A percentile compares a stretch with the other conserved stretches of the same genome.
Evolutionary conservation across 2,329 filamentous ascomycete species (phyloP).

Genomic region (Chaetothyriales sp.): DNA sequence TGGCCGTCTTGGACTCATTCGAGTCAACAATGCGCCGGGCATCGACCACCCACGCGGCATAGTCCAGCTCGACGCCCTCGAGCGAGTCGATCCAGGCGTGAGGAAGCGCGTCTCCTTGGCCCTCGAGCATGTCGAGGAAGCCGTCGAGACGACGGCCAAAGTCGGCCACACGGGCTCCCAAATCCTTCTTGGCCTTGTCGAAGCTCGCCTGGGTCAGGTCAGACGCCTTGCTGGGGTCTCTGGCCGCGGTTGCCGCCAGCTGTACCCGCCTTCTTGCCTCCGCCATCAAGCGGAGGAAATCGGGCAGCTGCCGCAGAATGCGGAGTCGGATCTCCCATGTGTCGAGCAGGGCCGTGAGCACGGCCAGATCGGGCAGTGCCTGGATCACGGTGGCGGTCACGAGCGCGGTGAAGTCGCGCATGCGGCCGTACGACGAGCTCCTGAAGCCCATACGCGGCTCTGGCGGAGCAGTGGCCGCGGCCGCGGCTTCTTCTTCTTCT

Average conservation of each 20-base stretch:
- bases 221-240: constrained; percentile 9
- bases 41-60: constrained; percentile 65
- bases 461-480: constrained; percentile 19
- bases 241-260: constrained; percentile 22
- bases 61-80: constrained; percentile 64
- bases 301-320: constrained; percentile 60
- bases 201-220: constrained; percentile 26
- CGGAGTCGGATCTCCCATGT: constrained; percentile 65
- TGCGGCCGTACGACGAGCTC: constrained; percentile 45
- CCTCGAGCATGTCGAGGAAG: constrained; percentile 79
- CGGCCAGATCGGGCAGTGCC: constrained; percentile 66
- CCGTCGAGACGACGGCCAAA: constrained; percentile 64
- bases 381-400: constrained; percentile 87
- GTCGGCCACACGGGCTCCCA: constrained; percentile 56
- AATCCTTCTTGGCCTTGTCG: constrained; percentile 35
- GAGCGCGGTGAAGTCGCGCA: constrained; percentile 83
- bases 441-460: constrained; percentile 25
- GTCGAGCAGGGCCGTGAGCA: constrained; percentile 57
- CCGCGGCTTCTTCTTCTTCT: too few relatives aligned
- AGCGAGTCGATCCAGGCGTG: constrained; percentile 78
- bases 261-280: constrained; percentile 24
- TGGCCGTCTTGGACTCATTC: constrained; percentile 15
- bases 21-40: constrained; percentile 54
- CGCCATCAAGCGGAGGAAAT: constrained; percentile 51
- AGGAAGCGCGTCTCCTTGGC: constrained; percentile 67